Conservation (phyloP, 257 asterid genomes). For the Paulownia fortunei region DNA sequence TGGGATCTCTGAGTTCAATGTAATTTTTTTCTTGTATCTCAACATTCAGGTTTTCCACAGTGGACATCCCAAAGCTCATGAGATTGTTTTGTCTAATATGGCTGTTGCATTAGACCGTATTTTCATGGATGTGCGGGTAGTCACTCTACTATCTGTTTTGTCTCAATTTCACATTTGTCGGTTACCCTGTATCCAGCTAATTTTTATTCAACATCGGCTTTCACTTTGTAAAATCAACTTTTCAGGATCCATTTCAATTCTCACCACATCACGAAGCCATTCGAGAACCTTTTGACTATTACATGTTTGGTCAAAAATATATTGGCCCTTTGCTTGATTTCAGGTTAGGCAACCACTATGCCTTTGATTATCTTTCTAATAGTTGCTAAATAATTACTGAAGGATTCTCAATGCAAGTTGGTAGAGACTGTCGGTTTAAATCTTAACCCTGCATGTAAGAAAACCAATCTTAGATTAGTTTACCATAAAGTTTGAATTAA, state of each 20-base stretch:
- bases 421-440: slow-evolving; percentile 1
- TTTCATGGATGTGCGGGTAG: slow-evolving; percentile 74
- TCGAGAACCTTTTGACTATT: slow-evolving; percentile 85
- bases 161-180: not conserved
- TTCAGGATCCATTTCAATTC: slow-evolving; percentile 77
- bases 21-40: slow-evolving; percentile 16
- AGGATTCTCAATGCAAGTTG: no score
- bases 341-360: slow-evolving; percentile 48
- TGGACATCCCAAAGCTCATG: slow-evolving; percentile 64
- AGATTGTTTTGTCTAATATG: slow-evolving; percentile 69
- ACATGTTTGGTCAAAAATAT: slow-evolving; percentile 71
- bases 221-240: slow-evolving; percentile 25
- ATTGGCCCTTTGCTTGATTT: slow-evolving; percentile 68
- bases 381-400: not conserved
- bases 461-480: slow-evolving; percentile 9
- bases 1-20: slow-evolving; percentile 10
- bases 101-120: slow-evolving; percentile 68
- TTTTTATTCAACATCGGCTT: not conserved
- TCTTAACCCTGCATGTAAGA: slow-evolving; percentile 8
- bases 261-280: slow-evolving; percentile 68
- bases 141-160: slow-evolving; percentile 14
- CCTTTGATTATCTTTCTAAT: slow-evolving; percentile 6
- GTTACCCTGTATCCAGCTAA: not conserved
- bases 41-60: slow-evolving; percentile 61
- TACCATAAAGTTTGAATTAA: not conserved